Base-by-base conservation (phyloP, 192 early-diverging fungal genomes). In the Dissophora ornata region DNA sequence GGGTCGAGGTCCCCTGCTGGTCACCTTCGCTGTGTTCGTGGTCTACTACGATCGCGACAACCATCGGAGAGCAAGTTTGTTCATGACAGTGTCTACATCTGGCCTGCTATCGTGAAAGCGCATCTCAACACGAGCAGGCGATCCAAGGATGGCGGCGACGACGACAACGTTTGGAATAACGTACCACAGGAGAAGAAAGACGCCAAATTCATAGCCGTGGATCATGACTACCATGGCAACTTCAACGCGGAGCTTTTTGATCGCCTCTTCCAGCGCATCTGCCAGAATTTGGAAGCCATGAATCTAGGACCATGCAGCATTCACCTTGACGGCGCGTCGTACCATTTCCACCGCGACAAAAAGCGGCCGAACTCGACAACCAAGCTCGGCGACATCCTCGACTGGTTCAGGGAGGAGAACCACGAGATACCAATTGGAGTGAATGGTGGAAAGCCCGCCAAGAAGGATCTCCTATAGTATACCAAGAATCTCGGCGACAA, bases 1-100 rank as follows among this genome's bases (percentile, higher is more conserved):
- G 1, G 63, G 53, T 11, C 25, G 21, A 1, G 33, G 36, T 19
- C 49, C 61, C 18, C 12, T 63, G 33, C 19, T 63, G 24, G 36
- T 63, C 33, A 63, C 52, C 18, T 53, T 63, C 28, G 61, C 22
- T 0, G 61, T 36, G 26, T 53, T 63, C 10, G 61, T 53, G 30
- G 59, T 61, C 1, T 61, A 28, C 46, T 46, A 36, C 59, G 36
- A 52, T 8, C 4, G 41, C 7, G 11, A 50, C 18, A 19, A 38
- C 36, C 16, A 52, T 2, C 26, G 2, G 21, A 12, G 6, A 3
- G 1, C 13, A 21, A 25, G 5, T 38, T 63, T 21, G 49, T 52
- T 4, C 19, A 41, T 10, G 47, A 63, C 19, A 52, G 49, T 15
- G 47, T 63, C 3, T 45, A 34, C 16, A n/a, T n/a, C n/a, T n/a